Evolutionary conservation across 306 rosid genomes (phyloP), one percentile per base, ranked within the genome.

Genomic region (Vigna reflexopilosa): DNA sequence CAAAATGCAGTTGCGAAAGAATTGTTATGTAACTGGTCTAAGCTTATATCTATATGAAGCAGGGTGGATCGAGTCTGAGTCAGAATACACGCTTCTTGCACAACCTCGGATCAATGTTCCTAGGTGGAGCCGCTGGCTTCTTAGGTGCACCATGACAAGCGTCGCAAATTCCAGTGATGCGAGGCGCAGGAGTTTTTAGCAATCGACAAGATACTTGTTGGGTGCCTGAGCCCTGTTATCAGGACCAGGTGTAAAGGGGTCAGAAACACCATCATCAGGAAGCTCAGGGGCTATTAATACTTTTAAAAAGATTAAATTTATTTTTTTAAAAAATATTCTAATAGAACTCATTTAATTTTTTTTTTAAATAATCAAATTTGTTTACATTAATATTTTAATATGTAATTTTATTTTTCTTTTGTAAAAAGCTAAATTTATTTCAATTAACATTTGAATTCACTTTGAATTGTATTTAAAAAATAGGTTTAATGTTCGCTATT

Each of bases 71-170:
- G 50, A 67, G 59, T 82, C 34, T 19, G 65, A 65, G 71, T 86
- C 87, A 82, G 70, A 92, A 92, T 24, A 89, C 87, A 42, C 89
- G 96, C 92, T 87, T 94, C 85, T 93, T 86, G 87, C 97, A 86
- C 32, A 90, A 49, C 8, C 73, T 87, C 77, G 62, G 20, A 38
- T 78, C 85, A 69, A 89, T 81, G 28, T 73, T 75, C 80, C 87
- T 89, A 3, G 86, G 77, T 7, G 74, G 83, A 54, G 6, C 20
- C 2, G 28, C 22, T 3, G 73, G 70, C 16, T 77, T 82, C 42
- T 38, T 24, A 20, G 96, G 97, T 22, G 96, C 93, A 32, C 76
- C 83, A 0, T 96, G 93, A 67, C 96, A 93, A 65, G 90, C 76
- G 42, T 86, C 88, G 50, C 92, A 72, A 32, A 62, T 75, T 67